These are phyloP conservation scores for Elongisporangium prolatum DNA, from an alignment of 352 stramenopile genomes.

Conservation along the genomic window DNA sequence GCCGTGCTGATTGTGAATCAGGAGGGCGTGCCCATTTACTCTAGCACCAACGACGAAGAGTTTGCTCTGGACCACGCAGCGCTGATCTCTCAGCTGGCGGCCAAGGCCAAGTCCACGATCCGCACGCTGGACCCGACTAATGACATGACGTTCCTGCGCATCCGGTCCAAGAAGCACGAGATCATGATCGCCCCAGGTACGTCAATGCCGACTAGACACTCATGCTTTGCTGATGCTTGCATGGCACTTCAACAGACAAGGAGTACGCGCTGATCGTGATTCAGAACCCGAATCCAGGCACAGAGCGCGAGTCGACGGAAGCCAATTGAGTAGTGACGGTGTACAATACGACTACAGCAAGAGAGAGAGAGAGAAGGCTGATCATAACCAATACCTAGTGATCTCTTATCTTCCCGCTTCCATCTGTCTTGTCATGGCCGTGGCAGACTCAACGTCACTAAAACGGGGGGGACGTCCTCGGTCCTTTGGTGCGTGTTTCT, in stretches of 20 bases:
- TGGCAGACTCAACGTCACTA: background rate
- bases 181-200: conserved; percentile 89
- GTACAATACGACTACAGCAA: background rate
- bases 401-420: too few species aligned
- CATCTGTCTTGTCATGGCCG: too few species aligned
- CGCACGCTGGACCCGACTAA: conserved; percentile 89
- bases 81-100: conserved; percentile 85
- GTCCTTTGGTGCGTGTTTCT: background rate
- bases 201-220: too few species aligned
- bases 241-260: conserved; percentile 84
- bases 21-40: conserved; percentile 91
- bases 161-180: conserved; percentile 93
- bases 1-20: conserved; percentile 93
- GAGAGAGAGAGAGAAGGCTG: too few species aligned
- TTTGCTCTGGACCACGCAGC: conserved; percentile 84
- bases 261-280: conserved; percentile 93
- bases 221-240: too few species aligned
- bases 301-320: conserved; percentile 28
- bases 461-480: background rate
- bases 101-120: conserved; percentile 89
- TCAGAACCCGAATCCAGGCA: conserved; percentile 81
- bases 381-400: too few species aligned
- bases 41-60: conserved; percentile 87
- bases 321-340: conserved; percentile 7
- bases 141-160: conserved; percentile 91